Evolutionary conservation across 83 land plant species (phyloP), one percentile per base, ranked within the genome.

Genomic region (Thuja plicata): DNA sequence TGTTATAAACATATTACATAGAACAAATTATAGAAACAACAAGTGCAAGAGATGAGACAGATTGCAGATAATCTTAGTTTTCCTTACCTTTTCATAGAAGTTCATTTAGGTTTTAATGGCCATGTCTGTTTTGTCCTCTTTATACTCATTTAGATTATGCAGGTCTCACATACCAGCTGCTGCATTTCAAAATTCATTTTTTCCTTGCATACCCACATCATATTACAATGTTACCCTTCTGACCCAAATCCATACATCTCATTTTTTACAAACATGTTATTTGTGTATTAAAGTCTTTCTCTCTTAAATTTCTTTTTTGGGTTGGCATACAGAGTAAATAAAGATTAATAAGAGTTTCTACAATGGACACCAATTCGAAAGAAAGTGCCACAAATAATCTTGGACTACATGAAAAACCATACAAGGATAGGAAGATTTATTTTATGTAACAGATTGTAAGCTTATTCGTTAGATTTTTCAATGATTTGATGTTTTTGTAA

Each of bases 401-500:
- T 15, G 99, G 98, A 2, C 96, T 96, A 19, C 89, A 90, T 37
- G 87, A 94, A 24, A 83, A 87, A 48, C 88, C 91, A 1, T 97
- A 97, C 90, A 96, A 92, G 32, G 99, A 94, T 38, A 97, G 98
- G 81, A 95, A 94, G 70, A 89, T 90, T 16, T 97, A 96, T 89
- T 86, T 93, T 92, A 88, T 97, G 94, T 98, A 97, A 89, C 99
- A 97, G 85, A 95, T 98, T 37, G 99, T 97, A 84, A 89, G 94
- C 7, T 45, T 11, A 71, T 7, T 7, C 5, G 41, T 70, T 16
- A 27, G 48, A 0, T 86, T 87, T 86, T 79, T 76, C 43, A 30
- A 8, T 30, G 30, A 82, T 48, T 83, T 21, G 57, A 15, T 54
- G 16, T 54, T 54, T 15, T 19, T 62, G n/a, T 62, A 62, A 5